Conservation (phyloP, 2,329 filamentous ascomycete species). For the Fusarium abutilonis region DNA sequence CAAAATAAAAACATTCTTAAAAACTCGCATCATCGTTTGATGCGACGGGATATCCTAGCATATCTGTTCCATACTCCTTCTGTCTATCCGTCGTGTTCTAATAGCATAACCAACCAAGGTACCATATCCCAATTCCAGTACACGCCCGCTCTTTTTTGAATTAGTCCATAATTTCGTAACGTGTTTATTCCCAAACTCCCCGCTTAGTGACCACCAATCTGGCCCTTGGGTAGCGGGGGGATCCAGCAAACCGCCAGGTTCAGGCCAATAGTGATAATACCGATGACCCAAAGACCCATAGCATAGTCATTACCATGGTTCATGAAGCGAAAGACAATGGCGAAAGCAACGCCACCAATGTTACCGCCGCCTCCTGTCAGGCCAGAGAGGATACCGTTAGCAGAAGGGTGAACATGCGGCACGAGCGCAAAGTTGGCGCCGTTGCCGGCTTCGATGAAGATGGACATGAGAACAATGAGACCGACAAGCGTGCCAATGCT, state of each 20-base stretch:
- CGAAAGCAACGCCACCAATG: conserved; percentile 84
- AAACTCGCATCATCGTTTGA: conserved; percentile 7
- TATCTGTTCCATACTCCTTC: conserved; percentile 1
- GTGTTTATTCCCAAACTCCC: neutral
- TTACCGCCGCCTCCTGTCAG: conserved; percentile 84
- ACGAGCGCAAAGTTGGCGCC: conserved; percentile 88
- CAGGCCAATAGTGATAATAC: conserved; percentile 75
- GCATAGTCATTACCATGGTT: conserved; percentile 71
- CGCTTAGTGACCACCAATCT: conserved; percentile 46
- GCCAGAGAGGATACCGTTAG: conserved; percentile 82
- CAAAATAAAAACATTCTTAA: neutral
- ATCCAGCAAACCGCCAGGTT: conserved; percentile 71
- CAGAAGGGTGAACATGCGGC: conserved; percentile 83
- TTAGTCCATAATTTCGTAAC: conserved; percentile 7
- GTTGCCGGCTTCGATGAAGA: conserved; percentile 87
- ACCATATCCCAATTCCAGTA: conserved; percentile 6
- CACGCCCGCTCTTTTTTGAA: conserved; percentile 12
- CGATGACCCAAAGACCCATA: conserved; percentile 82
- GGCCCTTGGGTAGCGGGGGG: conserved; percentile 62
- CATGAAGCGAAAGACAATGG: conserved; percentile 81
- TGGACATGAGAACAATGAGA: conserved; percentile 77
- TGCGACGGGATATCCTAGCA: conserved; percentile 22
- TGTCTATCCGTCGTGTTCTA: neutral
- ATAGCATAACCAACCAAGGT: too few relatives aligned
- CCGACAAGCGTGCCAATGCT: conserved; percentile 72